These are phyloP conservation scores for Exidia glandulosa DNA, from an alignment of 768 basidiomycete genomes.

Conservation along the genomic window DNA sequence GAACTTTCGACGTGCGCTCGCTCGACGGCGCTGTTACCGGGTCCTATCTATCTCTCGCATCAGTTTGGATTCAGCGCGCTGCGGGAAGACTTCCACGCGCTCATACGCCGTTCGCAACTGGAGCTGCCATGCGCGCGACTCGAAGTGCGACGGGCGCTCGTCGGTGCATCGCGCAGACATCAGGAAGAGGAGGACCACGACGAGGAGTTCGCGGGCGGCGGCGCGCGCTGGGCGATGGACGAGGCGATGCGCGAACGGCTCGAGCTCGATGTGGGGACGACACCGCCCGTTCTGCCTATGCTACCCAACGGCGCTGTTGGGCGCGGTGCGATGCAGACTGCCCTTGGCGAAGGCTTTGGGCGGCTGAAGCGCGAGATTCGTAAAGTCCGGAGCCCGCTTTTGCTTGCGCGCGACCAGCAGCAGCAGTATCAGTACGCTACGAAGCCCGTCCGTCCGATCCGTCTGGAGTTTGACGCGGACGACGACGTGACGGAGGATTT, in stretches of 20 bases:
- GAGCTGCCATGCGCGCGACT: slow-evolving; percentile 52
- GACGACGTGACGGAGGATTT: background rate
- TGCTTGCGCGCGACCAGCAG: background rate
- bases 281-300: slow-evolving; percentile 53
- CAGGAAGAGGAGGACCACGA: background rate
- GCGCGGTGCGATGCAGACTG: slow-evolving; percentile 38
- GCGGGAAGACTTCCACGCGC: slow-evolving; percentile 67
- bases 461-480: too few species aligned
- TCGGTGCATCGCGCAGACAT: background rate
- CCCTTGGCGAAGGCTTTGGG: slow-evolving; percentile 51
- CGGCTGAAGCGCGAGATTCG: slow-evolving; percentile 46
- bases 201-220: background rate
- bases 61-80: slow-evolving; percentile 76
- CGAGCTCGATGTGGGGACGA: slow-evolving; percentile 30
- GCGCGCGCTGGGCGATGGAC: slow-evolving; percentile 43
- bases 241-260: slow-evolving; percentile 63
- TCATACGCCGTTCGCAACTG: slow-evolving; percentile 54
- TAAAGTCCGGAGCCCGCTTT: slow-evolving; percentile 18
- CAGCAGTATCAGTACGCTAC: too few species aligned
- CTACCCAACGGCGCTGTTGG: slow-evolving; percentile 56
- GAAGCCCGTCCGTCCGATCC: too few species aligned
- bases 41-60: slow-evolving; percentile 71
- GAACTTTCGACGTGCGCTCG: slow-evolving; percentile 69
- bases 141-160: slow-evolving; percentile 23
- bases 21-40: slow-evolving; percentile 49